Evolutionary conservation across 2,329 filamentous ascomycete species (phyloP).

Genomic region (Verticillium alfalfae): DNA sequence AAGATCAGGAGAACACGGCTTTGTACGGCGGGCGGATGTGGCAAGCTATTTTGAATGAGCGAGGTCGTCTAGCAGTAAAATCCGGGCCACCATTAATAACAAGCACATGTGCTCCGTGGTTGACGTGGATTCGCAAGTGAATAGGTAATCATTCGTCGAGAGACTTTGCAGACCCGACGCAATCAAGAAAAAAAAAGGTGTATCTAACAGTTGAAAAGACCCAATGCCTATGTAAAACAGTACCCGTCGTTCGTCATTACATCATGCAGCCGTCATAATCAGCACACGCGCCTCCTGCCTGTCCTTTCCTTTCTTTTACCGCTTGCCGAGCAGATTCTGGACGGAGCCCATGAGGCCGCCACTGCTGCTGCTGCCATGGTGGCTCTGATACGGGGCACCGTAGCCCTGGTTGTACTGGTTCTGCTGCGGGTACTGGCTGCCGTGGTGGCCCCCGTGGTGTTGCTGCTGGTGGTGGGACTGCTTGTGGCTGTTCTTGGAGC

Average conservation of each 20-base stretch:
- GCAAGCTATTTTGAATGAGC: too few species aligned
- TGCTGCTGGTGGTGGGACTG: slow-evolving; percentile 15
- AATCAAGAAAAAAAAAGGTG: not conserved
- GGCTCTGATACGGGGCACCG: slow-evolving; percentile 4
- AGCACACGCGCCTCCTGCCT: not conserved
- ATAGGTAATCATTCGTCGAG: not conserved
- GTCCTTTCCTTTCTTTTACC: not conserved
- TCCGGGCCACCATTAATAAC: not conserved
- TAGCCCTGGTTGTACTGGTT: slow-evolving; percentile 7
- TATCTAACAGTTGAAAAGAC: not conserved
- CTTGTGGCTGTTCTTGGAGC: slow-evolving; percentile 15
- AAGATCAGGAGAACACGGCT: too few species aligned
- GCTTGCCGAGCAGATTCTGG: not conserved
- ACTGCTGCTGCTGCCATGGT: slow-evolving; percentile 7
- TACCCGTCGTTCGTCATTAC: not conserved
- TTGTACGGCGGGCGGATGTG: too few species aligned
- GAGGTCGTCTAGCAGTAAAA: not conserved
- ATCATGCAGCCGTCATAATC: not conserved
- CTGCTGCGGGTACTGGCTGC: not conserved
- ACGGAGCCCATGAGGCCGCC: slow-evolving; percentile 16
- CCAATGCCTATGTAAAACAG: not conserved
- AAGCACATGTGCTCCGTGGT: not conserved
- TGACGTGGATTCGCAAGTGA: not conserved
- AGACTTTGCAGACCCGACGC: not conserved
- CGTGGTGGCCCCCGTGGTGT: not conserved